These are phyloP conservation scores for Suhomyces tanzawaensis DNA, from an alignment of 805 yeast genomes.

Conservation along the genomic window DNA sequence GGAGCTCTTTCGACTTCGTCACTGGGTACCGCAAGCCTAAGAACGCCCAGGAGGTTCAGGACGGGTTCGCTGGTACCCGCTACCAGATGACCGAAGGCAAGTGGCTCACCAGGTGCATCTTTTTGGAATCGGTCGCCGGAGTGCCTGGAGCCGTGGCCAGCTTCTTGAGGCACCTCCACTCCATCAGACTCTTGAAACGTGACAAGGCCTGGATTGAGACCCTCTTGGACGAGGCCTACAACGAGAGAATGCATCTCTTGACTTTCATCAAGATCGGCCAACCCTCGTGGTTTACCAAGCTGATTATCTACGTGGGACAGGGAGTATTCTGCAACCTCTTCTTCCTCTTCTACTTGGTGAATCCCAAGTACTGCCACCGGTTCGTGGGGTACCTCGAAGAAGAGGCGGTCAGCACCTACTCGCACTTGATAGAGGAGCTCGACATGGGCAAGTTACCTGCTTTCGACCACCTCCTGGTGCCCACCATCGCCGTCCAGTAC, in stretches of 20 bases:
- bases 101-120: conserved; percentile 63
- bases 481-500: conserved; percentile 60
- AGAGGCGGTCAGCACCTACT: conserved; percentile 70
- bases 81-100: conserved; percentile 57
- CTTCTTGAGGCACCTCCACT: conserved; percentile 64
- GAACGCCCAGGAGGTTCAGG: conserved; percentile 23
- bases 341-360: conserved; percentile 55
- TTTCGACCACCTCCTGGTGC: conserved; percentile 45
- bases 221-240: conserved; percentile 70
- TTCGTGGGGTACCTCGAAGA: conserved; percentile 79
- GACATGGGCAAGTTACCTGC: conserved; percentile 49
- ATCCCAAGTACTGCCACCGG: conserved; percentile 67
- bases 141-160: conserved; percentile 82
- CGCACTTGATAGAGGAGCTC: conserved; percentile 55
- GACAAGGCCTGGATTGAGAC: conserved; percentile 79
- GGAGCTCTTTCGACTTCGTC: conserved; percentile 55
- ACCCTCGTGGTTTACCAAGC: conserved; percentile 57
- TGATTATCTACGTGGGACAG: conserved; percentile 59
- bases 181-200: conserved; percentile 57
- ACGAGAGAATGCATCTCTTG: conserved; percentile 73
- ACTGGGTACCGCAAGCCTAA: conserved; percentile 66
- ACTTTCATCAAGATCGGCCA: conserved; percentile 64
- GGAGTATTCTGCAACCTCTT: conserved; percentile 69
- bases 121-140: conserved; percentile 71
- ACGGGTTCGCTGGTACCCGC: conserved; percentile 36